phyloP scores from a whole-genome alignment of 148 eudicot species.

The Spergularia marina region DNA sequence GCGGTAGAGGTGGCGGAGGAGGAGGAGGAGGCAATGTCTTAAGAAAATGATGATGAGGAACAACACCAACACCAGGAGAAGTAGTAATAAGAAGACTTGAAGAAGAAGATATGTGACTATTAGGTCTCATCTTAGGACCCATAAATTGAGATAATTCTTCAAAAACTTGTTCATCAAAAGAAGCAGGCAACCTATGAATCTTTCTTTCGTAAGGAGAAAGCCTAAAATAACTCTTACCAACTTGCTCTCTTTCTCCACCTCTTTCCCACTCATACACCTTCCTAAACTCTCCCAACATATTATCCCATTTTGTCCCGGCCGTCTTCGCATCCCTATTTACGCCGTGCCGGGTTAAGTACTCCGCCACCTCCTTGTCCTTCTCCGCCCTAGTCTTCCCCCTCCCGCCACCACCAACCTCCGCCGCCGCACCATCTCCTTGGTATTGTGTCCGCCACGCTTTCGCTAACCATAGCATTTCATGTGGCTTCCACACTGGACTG shows the following conservation, averaged over 20 bases:
- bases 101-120: neutral
- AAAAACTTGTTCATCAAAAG: conserved; percentile 84
- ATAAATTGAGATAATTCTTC: conserved; percentile 80
- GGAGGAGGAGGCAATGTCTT: conserved; percentile 36
- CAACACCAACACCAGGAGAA: neutral
- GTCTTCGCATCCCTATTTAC: conserved; percentile 73
- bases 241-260: conserved; percentile 59
- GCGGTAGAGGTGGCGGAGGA: conserved; percentile 39
- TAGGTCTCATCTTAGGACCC: conserved; percentile 64
- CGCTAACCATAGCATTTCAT: conserved; percentile 78
- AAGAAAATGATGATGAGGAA: conserved; percentile 1
- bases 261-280: conserved; percentile 90
- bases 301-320: conserved; percentile 90
- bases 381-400: conserved; percentile 76
- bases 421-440: conserved; percentile 30
- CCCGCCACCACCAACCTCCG: conserved; percentile 22
- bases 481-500: conserved; percentile 87
- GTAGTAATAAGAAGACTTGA: neutral
- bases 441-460: conserved; percentile 72
- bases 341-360: conserved; percentile 55
- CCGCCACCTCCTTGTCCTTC: conserved; percentile 72
- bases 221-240: conserved; percentile 71
- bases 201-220: conserved; percentile 73
- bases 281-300: conserved; percentile 87
- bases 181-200: conserved; percentile 69